Conservation (phyloP, 148 eudicot genomes). For the Cornus kousa region DNA sequence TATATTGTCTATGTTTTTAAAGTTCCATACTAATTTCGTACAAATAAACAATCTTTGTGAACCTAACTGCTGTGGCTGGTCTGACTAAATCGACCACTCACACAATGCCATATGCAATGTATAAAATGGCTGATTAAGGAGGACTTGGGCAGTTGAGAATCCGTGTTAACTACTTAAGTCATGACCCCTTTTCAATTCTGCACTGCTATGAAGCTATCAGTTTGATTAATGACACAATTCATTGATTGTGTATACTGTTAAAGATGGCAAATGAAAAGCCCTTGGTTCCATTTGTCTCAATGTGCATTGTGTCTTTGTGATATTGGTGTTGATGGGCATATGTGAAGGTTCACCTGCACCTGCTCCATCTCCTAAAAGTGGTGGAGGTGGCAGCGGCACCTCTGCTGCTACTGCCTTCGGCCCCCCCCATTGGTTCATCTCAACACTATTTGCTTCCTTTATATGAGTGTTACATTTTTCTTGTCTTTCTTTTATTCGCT, state of each 20-base stretch:
- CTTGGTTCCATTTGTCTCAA: too few species aligned
- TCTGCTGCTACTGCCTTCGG: not conserved
- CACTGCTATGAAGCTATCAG: not conserved
- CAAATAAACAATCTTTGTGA: slow-evolving; percentile 3
- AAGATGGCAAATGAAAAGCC: not conserved
- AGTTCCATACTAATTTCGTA: not conserved
- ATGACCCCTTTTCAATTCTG: not conserved
- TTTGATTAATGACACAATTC: not conserved
- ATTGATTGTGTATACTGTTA: not conserved
- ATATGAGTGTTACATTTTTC: too few species aligned
- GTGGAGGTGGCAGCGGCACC: not conserved
- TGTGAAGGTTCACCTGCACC: not conserved
- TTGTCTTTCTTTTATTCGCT: too few species aligned
- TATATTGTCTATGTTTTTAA: too few species aligned
- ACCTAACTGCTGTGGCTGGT: slow-evolving; percentile 10
- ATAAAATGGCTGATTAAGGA: not conserved
- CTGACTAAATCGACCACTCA: slow-evolving; percentile 8
- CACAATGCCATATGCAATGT: not conserved
- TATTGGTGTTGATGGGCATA: too few species aligned
- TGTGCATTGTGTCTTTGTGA: too few species aligned
- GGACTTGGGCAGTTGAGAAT: not conserved
- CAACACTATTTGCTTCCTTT: too few species aligned
- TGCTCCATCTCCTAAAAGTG: not conserved
- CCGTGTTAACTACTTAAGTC: not conserved
- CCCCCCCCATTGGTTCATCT: too few species aligned